These are phyloP conservation scores for Solanum clarkiae DNA, from an alignment of 257 asterid genomes.

Conservation along the genomic window DNA sequence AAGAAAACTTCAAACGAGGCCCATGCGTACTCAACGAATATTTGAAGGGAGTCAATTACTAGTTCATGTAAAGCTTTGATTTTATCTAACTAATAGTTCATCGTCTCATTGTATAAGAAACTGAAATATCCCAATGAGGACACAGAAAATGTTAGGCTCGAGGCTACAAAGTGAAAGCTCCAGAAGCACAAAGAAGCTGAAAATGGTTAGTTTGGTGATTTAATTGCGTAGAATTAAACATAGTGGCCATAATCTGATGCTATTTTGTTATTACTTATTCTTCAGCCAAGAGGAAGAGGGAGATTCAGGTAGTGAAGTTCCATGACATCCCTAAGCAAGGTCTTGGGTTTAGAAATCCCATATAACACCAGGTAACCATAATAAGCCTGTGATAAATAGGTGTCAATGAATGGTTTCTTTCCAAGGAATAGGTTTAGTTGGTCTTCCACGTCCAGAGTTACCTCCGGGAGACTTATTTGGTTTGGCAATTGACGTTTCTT, in stretches of 20 bases:
- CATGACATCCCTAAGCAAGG: slow-evolving; percentile 54
- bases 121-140: slow-evolving; percentile 24
- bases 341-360: slow-evolving; percentile 32
- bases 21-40: slow-evolving; percentile 24
- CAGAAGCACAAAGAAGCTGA: slow-evolving; percentile 77
- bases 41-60: not conserved
- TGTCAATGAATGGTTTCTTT: slow-evolving; percentile 21
- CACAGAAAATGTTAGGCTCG: slow-evolving; percentile 30
- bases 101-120: slow-evolving; percentile 12
- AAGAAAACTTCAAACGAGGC: slow-evolving; percentile 10
- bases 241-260: not conserved
- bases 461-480: slow-evolving; percentile 21
- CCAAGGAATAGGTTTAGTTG: too few relatives aligned
- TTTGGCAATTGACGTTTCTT: slow-evolving; percentile 9
- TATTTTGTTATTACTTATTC: not conserved
- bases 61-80: not conserved
- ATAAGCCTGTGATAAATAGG: slow-evolving; percentile 41
- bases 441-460: slow-evolving; percentile 13
- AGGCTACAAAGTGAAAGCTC: slow-evolving; percentile 78
- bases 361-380: slow-evolving; percentile 40
- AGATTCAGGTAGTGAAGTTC: slow-evolving; percentile 26
- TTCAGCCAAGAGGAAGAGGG: slow-evolving; percentile 54
- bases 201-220: slow-evolving; percentile 38
- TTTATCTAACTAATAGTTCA: not conserved
- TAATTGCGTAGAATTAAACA: not conserved